Evolutionary conservation across 2,329 filamentous ascomycete genomes (phyloP), one percentile per base, ranked within the genome.

Genomic region (Balansia obtecta): DNA sequence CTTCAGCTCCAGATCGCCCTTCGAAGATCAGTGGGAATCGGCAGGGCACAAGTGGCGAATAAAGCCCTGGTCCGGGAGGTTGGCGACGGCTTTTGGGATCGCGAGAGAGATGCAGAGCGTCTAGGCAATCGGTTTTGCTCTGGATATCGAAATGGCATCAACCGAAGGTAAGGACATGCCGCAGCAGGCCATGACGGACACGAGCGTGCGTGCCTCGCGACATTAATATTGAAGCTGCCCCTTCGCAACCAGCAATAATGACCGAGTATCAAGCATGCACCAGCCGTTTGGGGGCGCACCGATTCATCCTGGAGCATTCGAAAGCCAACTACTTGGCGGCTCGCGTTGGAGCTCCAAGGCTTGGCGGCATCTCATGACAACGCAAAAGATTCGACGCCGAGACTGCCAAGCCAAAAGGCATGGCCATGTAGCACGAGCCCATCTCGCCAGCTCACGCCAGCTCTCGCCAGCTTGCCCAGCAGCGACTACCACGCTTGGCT

Each of bases 361-460:
- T 57, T 57, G 55, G 55, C 55, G 48, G 50, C 48, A 46, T 52
- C 50, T 44, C 50, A 38, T 45, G 37, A 48, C 32, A 45, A 45
- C 52, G 48, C 52, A 44, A 52, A 43, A 45, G 47, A 39, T 44
- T 50, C 46, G 49, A 54, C 49, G 53, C 55, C 55, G 50, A 56
- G 55, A 53, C 55, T 50, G 55, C 55, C 55, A 57, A 57, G 55
- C 47, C 55, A 49, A 48, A 48, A 45, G 48, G 18, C 46, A 45
- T 47, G 50, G 30, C 46, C 39, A 33, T 50, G 37, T 39, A 41
- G 47, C 33, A 30, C 43, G 46, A 48, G 50, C 30, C 45, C 45
- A 18, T 37, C 27, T 45, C n/a, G 34, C 41, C 41, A 48, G 45
- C 43, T 33, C 38, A 41, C 41, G 46, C n/a, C n/a, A n/a, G n/a